phyloP scores from a whole-genome alignment of 176 grass and related monocot genomes.

The Oryza meridionalis region DNA sequence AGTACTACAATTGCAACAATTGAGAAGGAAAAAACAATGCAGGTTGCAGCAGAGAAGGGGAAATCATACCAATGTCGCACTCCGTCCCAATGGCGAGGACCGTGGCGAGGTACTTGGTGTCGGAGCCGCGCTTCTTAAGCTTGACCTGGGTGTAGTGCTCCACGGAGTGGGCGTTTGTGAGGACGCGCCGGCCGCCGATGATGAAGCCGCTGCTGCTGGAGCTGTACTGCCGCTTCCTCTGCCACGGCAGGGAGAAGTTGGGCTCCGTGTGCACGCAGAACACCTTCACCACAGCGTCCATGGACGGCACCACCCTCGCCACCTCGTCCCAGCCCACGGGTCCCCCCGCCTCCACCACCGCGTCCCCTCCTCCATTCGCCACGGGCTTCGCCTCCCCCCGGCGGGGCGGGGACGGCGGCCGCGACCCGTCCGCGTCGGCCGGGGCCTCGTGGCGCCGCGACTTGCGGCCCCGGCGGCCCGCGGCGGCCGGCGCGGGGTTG shows the following conservation, averaged over 20 bases:
- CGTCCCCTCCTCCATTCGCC: slow-evolving; percentile 39
- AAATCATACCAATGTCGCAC: slow-evolving; percentile 77
- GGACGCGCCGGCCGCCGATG: slow-evolving; percentile 73
- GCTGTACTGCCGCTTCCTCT: slow-evolving; percentile 89
- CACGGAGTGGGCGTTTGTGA: slow-evolving; percentile 93
- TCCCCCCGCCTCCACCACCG: slow-evolving; percentile 17
- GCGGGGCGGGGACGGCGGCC: slow-evolving; percentile 26
- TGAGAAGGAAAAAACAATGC: slow-evolving; percentile 1
- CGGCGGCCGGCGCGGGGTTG: slow-evolving; percentile 12
- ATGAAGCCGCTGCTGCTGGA: slow-evolving; percentile 94
- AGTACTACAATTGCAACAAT: background rate
- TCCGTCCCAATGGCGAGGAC: slow-evolving; percentile 93
- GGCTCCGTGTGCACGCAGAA: slow-evolving; percentile 97
- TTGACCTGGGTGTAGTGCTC: slow-evolving; percentile 96
- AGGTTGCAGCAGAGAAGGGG: background rate
- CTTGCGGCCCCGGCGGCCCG: slow-evolving; percentile 47
- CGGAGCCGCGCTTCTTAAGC: slow-evolving; percentile 94
- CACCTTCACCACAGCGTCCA: slow-evolving; percentile 97
- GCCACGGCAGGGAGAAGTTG: slow-evolving; percentile 94
- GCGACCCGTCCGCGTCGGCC: slow-evolving; percentile 35
- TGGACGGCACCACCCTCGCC: slow-evolving; percentile 73
- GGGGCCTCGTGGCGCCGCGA: slow-evolving; percentile 45
- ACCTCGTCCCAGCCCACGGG: slow-evolving; percentile 70
- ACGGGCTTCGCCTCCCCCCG: slow-evolving; percentile 38
- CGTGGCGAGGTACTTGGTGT: slow-evolving; percentile 93